phyloP scores from a whole-genome alignment of 148 eudicot species.

The Vaccinium darrowii region DNA sequence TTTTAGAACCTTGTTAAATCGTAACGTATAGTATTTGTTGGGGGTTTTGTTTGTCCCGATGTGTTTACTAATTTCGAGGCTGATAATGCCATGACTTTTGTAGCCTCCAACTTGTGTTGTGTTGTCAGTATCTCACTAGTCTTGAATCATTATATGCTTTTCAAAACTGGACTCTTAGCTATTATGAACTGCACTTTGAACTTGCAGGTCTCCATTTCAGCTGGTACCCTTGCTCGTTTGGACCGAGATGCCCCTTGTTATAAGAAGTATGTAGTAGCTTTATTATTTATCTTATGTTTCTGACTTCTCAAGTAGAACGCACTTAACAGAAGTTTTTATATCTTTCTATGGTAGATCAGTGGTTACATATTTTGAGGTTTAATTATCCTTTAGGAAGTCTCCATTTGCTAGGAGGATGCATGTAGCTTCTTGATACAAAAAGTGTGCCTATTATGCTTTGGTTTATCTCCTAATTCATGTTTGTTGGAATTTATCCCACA shows the following conservation, averaged over 20 bases:
- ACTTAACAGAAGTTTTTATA: not conserved
- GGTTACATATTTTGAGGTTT: not conserved
- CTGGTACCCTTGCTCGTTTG: slow-evolving; percentile 97
- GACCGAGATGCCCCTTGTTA: slow-evolving; percentile 98
- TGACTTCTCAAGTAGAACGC: not conserved
- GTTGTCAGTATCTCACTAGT: not conserved
- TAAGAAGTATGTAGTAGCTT: slow-evolving; percentile 61
- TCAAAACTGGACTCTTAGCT: not conserved
- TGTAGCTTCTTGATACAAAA: not conserved
- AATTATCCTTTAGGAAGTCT: not conserved
- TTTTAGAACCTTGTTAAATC: not conserved
- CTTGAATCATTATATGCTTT: not conserved
- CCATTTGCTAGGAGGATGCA: not conserved
- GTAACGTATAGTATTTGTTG: not conserved
- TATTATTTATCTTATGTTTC: not conserved
- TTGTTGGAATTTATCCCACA: no score
- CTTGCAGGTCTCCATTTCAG: slow-evolving; percentile 90
- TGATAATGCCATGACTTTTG: not conserved
- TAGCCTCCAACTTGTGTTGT: not conserved
- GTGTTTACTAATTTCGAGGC: not conserved
- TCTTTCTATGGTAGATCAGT: not conserved
- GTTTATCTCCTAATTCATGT: not conserved
- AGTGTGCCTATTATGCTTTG: not conserved
- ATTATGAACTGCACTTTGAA: slow-evolving; percentile 17
- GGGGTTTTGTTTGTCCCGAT: not conserved